Evolutionary conservation across 257 asterid genomes (phyloP).

Genomic region (Capsicum chinense): DNA sequence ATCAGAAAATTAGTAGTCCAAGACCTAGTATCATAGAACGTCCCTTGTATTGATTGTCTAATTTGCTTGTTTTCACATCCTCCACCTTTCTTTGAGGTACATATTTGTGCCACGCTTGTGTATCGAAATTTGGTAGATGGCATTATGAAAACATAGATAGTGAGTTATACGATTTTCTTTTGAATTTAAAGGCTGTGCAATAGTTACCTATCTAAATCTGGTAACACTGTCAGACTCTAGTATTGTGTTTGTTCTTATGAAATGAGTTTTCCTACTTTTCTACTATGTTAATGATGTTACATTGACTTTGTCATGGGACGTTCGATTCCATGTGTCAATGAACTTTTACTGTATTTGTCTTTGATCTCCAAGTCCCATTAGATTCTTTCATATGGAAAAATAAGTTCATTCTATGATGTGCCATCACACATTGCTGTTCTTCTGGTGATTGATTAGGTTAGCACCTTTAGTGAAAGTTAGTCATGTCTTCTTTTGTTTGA

Average conservation of each 20-base stretch:
- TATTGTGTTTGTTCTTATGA: not conserved
- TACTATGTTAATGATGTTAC: not conserved
- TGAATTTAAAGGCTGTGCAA: not conserved
- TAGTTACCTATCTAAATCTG: not conserved
- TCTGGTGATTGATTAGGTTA: slow-evolving; percentile 15
- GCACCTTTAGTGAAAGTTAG: slow-evolving; percentile 8
- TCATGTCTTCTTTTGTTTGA: slow-evolving; percentile 21
- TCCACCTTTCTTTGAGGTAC: not conserved
- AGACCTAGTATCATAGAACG: not conserved
- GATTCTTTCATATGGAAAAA: not conserved
- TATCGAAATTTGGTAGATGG: not conserved
- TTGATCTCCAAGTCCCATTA: not conserved
- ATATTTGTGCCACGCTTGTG: not conserved
- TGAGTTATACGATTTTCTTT: not conserved
- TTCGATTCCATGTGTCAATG: not conserved
- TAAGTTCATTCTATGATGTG: slow-evolving; percentile 8
- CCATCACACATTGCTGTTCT: not conserved
- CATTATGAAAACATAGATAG: not conserved
- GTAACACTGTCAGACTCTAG: too few relatives aligned
- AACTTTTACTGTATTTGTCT: not conserved
- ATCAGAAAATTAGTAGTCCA: not conserved
- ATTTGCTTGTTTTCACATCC: not conserved
- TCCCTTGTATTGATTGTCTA: not conserved
- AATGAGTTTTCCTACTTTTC: not conserved
- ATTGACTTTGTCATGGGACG: not conserved